Base-by-base conservation (phyloP, 108 stramenopile species). In the Nitzschia putrida region DNA sequence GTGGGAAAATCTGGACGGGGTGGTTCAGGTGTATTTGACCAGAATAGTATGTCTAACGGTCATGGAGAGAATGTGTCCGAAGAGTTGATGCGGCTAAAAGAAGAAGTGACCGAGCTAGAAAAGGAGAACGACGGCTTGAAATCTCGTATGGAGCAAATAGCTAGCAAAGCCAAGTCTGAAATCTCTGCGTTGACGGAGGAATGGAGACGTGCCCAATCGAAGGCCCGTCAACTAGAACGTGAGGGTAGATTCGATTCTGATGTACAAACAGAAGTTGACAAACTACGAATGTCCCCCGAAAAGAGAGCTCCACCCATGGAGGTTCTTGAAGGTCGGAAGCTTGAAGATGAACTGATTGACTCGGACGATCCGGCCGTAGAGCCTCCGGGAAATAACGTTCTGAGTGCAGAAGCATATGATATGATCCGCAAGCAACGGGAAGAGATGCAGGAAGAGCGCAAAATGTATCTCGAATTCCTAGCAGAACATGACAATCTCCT, bases 401-500 rank as follows among this genome's bases (percentile, higher is more conserved):
- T 68, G 34, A 63, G 64, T 18, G 57, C 73, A 2, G 61, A 67
- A 24, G 37, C 71, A 0, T 87, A 85, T 44, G 91, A 88, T 66
- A 69, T 77, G 25, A 73, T 83, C 7, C 50, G 51, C 20, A 68
- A 85, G 41, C 83, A 87, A 52, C 78, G 79, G 42, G 57, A 71
- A 40, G 84, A 83, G 43, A 84, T 87, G 23, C 63, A 80, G 55
- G 77, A 88, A 42, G 88, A 90, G 57, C 61, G 91, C 38, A 65
- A 79, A 37, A 78, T 85, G 75, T 85, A 87, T 55, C 66, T 77
- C 49, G 85, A 85, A n/a, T 54, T 88, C 44, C 61, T 88, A 39
- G 54, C 63, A 21, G 89, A 90, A 59, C 82, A 88, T 53, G 91
- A 93, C 13, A 85, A 88, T 25, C 61, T 88, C 13, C 68, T 93